These are phyloP conservation scores for Hypholoma sublateritium DNA, from an alignment of 768 basidiomycete species.

Conservation along the genomic window DNA sequence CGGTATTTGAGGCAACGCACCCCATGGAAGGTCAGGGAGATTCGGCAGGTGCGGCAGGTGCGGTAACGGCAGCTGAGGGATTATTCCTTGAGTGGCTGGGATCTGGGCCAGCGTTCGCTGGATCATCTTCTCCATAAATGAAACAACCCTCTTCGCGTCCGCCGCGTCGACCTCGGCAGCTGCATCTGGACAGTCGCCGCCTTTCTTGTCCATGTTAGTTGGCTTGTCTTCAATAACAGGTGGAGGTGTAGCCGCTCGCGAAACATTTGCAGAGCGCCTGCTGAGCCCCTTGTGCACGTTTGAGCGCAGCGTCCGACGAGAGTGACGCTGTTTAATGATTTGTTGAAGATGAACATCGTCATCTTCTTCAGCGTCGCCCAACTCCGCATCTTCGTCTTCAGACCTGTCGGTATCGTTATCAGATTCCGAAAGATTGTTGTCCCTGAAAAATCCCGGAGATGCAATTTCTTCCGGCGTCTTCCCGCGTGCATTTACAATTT, in stretches of 20 bases:
- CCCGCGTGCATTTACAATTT: constrained; percentile 72
- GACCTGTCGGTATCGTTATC: constrained; percentile 26
- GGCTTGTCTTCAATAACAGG: constrained; percentile 16
- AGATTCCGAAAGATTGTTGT: constrained; percentile 27
- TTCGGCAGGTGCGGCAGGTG: constrained; percentile 57
- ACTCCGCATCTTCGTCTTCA: constrained; percentile 55
- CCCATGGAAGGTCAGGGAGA: constrained; percentile 68
- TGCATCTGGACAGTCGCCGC: background rate
- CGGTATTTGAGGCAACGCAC: constrained; percentile 62
- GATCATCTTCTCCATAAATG: constrained; percentile 68
- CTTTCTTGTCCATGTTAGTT: constrained; percentile 25
- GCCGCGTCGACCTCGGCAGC: constrained; percentile 20
- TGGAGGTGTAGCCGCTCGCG: constrained; percentile 32
- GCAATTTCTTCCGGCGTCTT: constrained; percentile 68
- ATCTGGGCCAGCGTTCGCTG: constrained; percentile 71
- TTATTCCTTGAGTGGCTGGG: constrained; percentile 54
- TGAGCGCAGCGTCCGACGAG: constrained; percentile 30
- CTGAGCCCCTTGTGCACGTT: constrained; percentile 30
- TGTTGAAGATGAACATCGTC: constrained; percentile 42
- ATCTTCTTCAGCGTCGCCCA: constrained; percentile 73
- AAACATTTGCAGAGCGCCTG: constrained; percentile 29
- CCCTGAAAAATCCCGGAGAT: constrained; percentile 42
- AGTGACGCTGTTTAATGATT: constrained; percentile 30
- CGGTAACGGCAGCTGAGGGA: constrained; percentile 42
- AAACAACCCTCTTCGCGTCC: constrained; percentile 50